Conservation (phyloP, 1,284 basidiomycete genomes). For the Ceratobasidium papillatum region DNA sequence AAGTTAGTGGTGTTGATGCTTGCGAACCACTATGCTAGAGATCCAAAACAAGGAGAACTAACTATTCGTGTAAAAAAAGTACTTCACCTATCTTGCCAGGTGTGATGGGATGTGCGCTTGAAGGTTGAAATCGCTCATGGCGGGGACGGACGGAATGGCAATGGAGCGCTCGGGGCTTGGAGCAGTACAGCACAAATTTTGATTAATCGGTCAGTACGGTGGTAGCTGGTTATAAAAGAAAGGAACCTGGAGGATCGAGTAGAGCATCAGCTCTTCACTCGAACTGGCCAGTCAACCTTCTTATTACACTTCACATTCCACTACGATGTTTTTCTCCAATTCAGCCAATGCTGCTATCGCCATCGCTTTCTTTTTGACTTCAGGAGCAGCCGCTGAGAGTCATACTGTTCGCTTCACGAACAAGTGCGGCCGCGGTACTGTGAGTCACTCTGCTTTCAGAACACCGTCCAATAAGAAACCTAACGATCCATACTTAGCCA, state of each 20-base stretch:
- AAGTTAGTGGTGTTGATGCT: too few species aligned
- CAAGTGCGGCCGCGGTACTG: not conserved
- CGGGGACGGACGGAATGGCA: not conserved
- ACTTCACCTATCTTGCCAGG: not conserved
- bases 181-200: not conserved
- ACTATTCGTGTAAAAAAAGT: too few species aligned
- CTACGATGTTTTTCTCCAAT: not conserved
- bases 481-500: conserved; percentile 44
- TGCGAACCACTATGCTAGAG: too few species aligned
- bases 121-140: not conserved
- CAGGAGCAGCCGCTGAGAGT: not conserved
- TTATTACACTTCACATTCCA: not conserved
- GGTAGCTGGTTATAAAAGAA: not conserved
- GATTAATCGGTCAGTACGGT: not conserved
- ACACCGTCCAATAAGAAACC: too few species aligned
- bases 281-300: not conserved
- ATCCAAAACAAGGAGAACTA: not conserved
- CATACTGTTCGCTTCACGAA: conserved; percentile 3
- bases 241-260: not conserved
- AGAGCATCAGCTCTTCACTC: not conserved
- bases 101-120: not conserved
- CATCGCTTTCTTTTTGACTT: not conserved
- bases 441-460: not conserved
- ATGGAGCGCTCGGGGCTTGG: not conserved
- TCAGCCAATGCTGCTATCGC: not conserved